These are phyloP conservation scores for Aspergillus funiculosus DNA, from an alignment of 495 filamentous ascomycete genomes.

Conservation along the genomic window DNA sequence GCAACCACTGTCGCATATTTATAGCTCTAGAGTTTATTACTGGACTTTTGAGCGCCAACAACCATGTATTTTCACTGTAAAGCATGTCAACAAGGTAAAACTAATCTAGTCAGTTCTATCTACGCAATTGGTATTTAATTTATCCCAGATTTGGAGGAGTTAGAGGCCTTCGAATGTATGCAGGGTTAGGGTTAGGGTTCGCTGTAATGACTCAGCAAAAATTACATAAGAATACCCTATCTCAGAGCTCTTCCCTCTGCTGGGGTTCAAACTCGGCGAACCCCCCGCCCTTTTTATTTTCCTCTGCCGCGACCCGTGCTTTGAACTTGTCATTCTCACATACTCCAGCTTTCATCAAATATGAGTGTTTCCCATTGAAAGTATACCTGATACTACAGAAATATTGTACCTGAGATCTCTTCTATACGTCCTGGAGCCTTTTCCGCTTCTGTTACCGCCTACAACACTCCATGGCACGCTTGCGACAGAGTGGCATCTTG, in stretches of 20 bases:
- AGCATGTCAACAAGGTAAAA: too few species aligned
- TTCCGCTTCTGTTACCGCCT: constrained; percentile 6
- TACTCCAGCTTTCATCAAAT: neutral
- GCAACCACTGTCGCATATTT: too few species aligned
- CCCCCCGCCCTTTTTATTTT: neutral
- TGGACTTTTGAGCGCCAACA: too few species aligned
- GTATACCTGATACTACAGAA: neutral
- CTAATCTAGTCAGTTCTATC: too few species aligned
- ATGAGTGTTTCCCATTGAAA: neutral
- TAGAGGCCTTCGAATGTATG: neutral
- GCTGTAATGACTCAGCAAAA: too few species aligned
- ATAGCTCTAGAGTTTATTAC: too few species aligned
- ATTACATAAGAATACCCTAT: constrained; percentile 11
- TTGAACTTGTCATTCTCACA: neutral
- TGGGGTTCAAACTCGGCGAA: neutral
- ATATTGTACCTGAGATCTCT: neutral
- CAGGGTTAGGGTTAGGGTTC: constrained; percentile 5
- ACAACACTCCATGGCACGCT: constrained; percentile 8
- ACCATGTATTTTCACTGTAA: too few species aligned
- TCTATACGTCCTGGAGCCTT: neutral
- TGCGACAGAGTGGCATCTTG: neutral
- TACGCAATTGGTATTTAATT: too few species aligned
- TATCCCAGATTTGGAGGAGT: too few species aligned
- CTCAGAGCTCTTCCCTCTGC: neutral
- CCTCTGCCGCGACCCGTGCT: neutral